Conservation (phyloP, 495 filamentous ascomycete species). For the Clohesyomyces aquaticus region DNA sequence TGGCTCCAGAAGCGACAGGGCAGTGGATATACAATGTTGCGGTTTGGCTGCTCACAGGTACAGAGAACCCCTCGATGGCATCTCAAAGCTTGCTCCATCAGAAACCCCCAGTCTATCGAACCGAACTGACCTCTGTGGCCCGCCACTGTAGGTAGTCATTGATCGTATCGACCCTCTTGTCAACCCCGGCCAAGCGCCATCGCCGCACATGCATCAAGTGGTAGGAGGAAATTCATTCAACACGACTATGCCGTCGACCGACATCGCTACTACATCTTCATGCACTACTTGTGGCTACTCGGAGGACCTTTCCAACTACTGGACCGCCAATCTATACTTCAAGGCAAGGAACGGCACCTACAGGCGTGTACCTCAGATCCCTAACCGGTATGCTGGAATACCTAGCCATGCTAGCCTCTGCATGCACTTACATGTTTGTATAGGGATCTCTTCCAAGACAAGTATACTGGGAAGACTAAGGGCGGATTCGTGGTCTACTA, state of each 20-base stretch:
- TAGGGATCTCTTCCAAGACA: conserved; percentile 30
- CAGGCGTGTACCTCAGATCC: conserved; percentile 35
- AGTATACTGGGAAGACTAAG: conserved; percentile 21
- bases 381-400: conserved; percentile 14
- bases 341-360: conserved; percentile 34
- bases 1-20: conserved; percentile 14
- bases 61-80: too few species aligned
- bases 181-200: conserved; percentile 31
- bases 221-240: conserved; percentile 37
- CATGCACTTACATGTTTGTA: background rate
- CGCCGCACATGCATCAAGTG: conserved; percentile 36
- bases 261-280: conserved; percentile 18
- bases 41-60: conserved; percentile 35
- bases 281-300: conserved; percentile 34
- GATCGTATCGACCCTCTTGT: conserved; percentile 37
- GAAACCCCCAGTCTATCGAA: too few species aligned
- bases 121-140: too few species aligned
- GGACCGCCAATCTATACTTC: conserved; percentile 38
- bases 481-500: conserved; percentile 37
- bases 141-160: too few species aligned
- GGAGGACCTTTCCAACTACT: conserved; percentile 35
- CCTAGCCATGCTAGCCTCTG: background rate
- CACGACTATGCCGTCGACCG: conserved; percentile 20
- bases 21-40: conserved; percentile 23
- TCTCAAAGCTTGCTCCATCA: too few species aligned